These are phyloP conservation scores for Sarcomyxa edulis DNA, from an alignment of 768 basidiomycete genomes.

Conservation along the genomic window DNA sequence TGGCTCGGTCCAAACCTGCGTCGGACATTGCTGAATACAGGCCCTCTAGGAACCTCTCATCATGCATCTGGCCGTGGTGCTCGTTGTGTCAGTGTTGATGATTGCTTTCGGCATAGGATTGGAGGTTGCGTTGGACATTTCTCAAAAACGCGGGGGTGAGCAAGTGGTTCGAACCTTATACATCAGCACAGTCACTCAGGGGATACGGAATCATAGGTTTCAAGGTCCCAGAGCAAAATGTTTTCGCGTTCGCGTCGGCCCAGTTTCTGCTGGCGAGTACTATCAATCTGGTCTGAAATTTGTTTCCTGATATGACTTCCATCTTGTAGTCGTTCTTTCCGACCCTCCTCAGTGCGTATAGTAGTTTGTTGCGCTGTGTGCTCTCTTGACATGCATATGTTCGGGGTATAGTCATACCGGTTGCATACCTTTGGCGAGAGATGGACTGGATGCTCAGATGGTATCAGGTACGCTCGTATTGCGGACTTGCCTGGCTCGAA, in stretches of 20 bases:
- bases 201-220: slow-evolving; percentile 37
- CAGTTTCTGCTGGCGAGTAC: slow-evolving; percentile 38
- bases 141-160: slow-evolving; percentile 37
- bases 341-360: slow-evolving; percentile 37
- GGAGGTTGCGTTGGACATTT: slow-evolving; percentile 39
- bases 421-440: slow-evolving; percentile 42
- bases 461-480: slow-evolving; percentile 44
- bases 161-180: slow-evolving; percentile 1
- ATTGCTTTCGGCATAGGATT: slow-evolving; percentile 41
- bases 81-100: slow-evolving; percentile 36
- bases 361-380: slow-evolving; percentile 6
- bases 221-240: slow-evolving; percentile 40
- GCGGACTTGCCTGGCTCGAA: background rate
- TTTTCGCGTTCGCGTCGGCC: slow-evolving; percentile 42
- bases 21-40: background rate
- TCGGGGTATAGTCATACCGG: slow-evolving; percentile 49
- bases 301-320: slow-evolving; percentile 1
- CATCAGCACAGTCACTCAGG: slow-evolving; percentile 4
- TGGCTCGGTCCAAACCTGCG: background rate
- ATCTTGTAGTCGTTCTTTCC: slow-evolving; percentile 54
- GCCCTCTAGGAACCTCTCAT: slow-evolving; percentile 25
- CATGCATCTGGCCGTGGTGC: slow-evolving; percentile 28
- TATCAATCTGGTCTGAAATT: background rate
- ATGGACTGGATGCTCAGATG: slow-evolving; percentile 50
- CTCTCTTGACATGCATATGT: slow-evolving; percentile 16